phyloP scores from a whole-genome alignment of 768 basidiomycete species.

The Paxillus rubicundulus region DNA sequence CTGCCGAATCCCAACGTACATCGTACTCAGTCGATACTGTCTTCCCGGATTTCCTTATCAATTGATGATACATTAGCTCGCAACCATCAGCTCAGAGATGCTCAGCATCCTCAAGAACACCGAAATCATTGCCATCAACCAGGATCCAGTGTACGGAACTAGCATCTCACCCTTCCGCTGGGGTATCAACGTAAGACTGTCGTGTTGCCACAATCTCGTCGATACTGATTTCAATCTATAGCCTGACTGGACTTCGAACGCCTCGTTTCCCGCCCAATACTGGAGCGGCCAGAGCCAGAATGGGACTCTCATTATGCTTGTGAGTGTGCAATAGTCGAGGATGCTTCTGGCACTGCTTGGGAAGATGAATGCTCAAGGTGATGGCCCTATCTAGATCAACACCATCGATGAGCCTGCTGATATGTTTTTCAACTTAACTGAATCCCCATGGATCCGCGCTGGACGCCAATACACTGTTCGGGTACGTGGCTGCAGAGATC shows the following conservation, averaged over 20 bases:
- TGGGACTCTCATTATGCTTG: conserved; percentile 66
- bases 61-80: conserved; percentile 37
- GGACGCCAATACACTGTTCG: conserved; percentile 61
- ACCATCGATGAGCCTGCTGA: conserved; percentile 50
- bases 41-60: too few relatives aligned
- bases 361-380: neutral
- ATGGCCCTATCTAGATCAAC: conserved; percentile 45
- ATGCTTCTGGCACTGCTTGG: neutral
- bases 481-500: conserved; percentile 33
- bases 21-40: neutral
- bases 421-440: conserved; percentile 60
- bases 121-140: conserved; percentile 66
- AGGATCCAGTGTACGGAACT: conserved; percentile 60
- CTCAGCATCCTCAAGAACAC: conserved; percentile 55
- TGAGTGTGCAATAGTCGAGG: conserved; percentile 23
- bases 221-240: conserved; percentile 7
- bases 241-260: conserved; percentile 36
- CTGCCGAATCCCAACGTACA: neutral
- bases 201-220: neutral
- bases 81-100: conserved; percentile 46
- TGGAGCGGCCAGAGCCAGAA: conserved; percentile 66
- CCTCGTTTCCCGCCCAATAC: conserved; percentile 57
- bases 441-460: conserved; percentile 69
- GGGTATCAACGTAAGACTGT: conserved; percentile 54
- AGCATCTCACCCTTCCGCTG: conserved; percentile 66